A percentile compares a stretch with the other conserved stretches of the same genome.
phyloP scores from a whole-genome alignment of 768 basidiomycete species.

The Tulasnella sp. region DNA sequence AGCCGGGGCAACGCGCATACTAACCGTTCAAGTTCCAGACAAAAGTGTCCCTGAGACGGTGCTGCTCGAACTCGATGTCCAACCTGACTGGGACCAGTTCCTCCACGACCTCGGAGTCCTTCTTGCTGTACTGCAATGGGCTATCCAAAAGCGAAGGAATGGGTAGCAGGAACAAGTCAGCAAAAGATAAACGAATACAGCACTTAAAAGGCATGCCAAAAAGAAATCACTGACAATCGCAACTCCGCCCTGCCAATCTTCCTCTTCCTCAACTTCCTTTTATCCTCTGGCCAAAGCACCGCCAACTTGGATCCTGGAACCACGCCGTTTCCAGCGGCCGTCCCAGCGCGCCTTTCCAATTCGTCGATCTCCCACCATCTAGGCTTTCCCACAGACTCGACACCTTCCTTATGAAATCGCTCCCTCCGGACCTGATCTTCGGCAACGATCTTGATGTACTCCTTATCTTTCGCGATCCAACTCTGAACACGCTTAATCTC shows the following conservation, averaged over 20 bases:
- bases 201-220: constrained; percentile 13
- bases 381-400: constrained; percentile 19
- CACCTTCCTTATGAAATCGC: constrained; percentile 16
- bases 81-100: constrained; percentile 89
- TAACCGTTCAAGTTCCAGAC: constrained; percentile 94
- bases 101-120: constrained; percentile 57
- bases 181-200: background rate
- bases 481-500: constrained; percentile 45
- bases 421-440: constrained; percentile 19
- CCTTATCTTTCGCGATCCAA: constrained; percentile 57
- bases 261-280: constrained; percentile 32
- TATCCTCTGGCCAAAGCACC: constrained; percentile 40
- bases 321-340: constrained; percentile 33
- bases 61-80: constrained; percentile 91
- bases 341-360: constrained; percentile 23
- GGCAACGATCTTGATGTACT: constrained; percentile 23
- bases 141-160: constrained; percentile 28
- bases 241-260: constrained; percentile 52
- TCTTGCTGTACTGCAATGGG: constrained; percentile 47
- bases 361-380: constrained; percentile 54
- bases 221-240: constrained; percentile 49
- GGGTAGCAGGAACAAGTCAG: background rate
- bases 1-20: constrained; percentile 23
- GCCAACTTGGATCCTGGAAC: constrained; percentile 33
- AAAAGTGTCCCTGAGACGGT: constrained; percentile 91